Evolutionary conservation across 2,329 filamentous ascomycete genomes (phyloP).

Genomic region (Verticillium dahliae): DNA sequence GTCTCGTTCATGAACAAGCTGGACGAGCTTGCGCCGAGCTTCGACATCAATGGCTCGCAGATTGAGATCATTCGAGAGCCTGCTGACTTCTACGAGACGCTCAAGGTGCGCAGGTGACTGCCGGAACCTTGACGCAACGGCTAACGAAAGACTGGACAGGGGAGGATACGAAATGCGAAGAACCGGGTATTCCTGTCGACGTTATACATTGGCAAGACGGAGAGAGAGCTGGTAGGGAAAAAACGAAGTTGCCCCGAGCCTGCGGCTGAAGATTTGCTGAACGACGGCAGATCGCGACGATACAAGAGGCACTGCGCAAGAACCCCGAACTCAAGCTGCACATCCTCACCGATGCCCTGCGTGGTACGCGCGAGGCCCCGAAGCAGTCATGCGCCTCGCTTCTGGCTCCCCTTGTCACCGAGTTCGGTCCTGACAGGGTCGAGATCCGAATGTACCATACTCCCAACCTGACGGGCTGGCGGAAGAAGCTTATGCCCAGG

Average conservation of each 20-base stretch:
- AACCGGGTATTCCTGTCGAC: constrained; percentile 87
- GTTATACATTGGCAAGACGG: constrained; percentile 89
- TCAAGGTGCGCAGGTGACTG: constrained; percentile 59
- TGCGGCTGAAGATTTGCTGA: neutral
- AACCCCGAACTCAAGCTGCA: constrained; percentile 77
- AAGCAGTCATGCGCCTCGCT: constrained; percentile 82
- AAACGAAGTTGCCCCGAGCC: neutral
- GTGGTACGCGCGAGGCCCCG: constrained; percentile 87
- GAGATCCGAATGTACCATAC: constrained; percentile 98
- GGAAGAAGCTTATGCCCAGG: constrained; percentile 77
- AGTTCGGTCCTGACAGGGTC: constrained; percentile 79
- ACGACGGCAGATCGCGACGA: constrained; percentile 59
- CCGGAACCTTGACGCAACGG: neutral
- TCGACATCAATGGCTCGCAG: constrained; percentile 75
- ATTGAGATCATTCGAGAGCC: constrained; percentile 76
- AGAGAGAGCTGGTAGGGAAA: constrained; percentile 66
- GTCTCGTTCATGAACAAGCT: constrained; percentile 62
- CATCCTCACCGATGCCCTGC: constrained; percentile 83
- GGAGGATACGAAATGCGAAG: constrained; percentile 75
- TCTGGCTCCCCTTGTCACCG: constrained; percentile 71
- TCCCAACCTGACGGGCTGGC: constrained; percentile 81
- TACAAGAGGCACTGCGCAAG: constrained; percentile 65
- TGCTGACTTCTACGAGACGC: constrained; percentile 80
- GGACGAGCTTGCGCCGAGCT: constrained; percentile 84
- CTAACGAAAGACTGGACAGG: constrained; percentile 31